Base-by-base conservation (phyloP, 2,329 filamentous ascomycete genomes). In the Colletotrichum spinosum region DNA sequence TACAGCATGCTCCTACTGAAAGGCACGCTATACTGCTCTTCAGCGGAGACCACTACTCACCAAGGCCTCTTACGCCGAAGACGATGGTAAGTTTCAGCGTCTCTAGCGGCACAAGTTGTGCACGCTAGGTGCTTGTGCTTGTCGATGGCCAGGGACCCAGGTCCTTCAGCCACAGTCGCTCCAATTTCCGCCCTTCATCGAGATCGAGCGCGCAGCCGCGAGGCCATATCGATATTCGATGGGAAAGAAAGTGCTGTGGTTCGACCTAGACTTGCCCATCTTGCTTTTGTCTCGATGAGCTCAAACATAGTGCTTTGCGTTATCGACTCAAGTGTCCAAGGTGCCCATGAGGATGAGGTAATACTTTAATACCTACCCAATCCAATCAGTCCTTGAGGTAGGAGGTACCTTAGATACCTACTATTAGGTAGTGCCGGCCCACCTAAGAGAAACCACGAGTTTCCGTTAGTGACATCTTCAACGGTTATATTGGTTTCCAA, bases 131-230 rank as follows among this genome's bases (percentile, higher is more conserved):
- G 8, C 15, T 41, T 15, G n/a, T 46, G 25, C 25, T 25, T 41
- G 38, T 13, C 12, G 44, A 25, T 17, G 9, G 38, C n/a, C 12
- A 17, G 25, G 50, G 35, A 41, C 25, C 57, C 35, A 37, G 15
- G 42, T 37, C 46, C 35, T 34, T n/a, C 42, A 55, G 42, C 58
- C 50, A 60, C 42, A 54, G n/a, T 15, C 46, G 10, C 10, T 54
- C 33, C 13, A 41, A 41, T 41, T 13, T 10, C 9, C 38, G 25
- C 25, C 25, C 25, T 25, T 13, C 38, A 41, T 13, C 38, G 38
- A 41, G 38, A 41, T 41, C 9, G 9, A 10, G 38, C 42, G 42
- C 42, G 39, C 39, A 42, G 39, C 25, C 25, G 39, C 39, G 13
- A 42, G 8, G 39, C 39, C 25, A 25, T 5, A 5, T 25, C 25